Evolutionary conservation across 345 rosid species (phyloP).

Genomic region (Capsella bursapastoris): DNA sequence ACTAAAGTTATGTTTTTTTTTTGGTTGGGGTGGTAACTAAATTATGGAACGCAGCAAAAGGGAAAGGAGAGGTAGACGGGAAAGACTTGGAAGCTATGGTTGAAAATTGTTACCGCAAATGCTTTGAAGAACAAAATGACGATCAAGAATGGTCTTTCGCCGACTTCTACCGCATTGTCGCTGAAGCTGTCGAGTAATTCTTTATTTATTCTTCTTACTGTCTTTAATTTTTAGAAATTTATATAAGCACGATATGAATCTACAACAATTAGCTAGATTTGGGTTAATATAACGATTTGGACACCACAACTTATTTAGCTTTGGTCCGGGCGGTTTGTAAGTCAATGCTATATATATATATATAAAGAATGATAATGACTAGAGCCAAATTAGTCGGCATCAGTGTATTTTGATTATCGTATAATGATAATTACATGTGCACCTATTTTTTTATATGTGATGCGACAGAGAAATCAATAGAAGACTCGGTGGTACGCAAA

Average conservation of each 20-base stretch:
- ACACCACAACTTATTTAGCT: background rate
- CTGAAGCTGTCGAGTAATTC: conserved; percentile 66
- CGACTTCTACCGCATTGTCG: conserved; percentile 57
- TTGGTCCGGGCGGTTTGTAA: conserved; percentile 5
- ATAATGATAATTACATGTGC: conserved; percentile 12
- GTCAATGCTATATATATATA: background rate
- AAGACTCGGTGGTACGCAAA: conserved; percentile 67
- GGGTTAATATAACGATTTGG: background rate
- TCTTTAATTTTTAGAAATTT: background rate
- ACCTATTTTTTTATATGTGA: background rate
- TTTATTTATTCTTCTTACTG: background rate
- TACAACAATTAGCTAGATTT: background rate
- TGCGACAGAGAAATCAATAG: conserved; percentile 61
- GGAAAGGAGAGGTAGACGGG: conserved; percentile 46
- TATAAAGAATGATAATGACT: background rate
- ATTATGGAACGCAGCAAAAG: conserved; percentile 45
- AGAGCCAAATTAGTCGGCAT: conserved; percentile 18
- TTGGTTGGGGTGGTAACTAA: background rate
- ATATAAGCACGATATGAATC: background rate
- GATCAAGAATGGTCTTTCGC: conserved; percentile 33
- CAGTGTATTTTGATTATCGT: conserved; percentile 13
- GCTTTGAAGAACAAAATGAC: conserved; percentile 30
- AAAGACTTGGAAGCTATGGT: conserved; percentile 52
- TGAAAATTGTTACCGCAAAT: conserved; percentile 49
- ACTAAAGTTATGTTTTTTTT: background rate